Conservation (phyloP, 495 filamentous ascomycete genomes). For the Lasiosphaeris hirsuta region DNA sequence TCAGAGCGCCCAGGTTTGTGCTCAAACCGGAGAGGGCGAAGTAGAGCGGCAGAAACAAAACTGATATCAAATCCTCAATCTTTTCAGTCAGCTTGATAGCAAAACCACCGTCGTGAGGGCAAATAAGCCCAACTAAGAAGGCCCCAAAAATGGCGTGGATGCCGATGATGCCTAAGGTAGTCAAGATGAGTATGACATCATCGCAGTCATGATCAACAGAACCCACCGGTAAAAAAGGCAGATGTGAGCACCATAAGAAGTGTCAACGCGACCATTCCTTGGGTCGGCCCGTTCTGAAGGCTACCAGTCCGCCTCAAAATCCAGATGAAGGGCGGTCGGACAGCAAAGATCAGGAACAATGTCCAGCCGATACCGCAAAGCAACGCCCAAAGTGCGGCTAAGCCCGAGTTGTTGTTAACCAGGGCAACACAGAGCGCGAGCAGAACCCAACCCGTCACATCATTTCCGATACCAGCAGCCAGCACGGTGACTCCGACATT, state of each 20-base stretch:
- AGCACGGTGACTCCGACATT: constrained; percentile 87
- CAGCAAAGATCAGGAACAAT: constrained; percentile 69
- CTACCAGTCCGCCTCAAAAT: constrained; percentile 69
- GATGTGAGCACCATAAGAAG: constrained; percentile 75
- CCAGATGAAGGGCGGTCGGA: constrained; percentile 77
- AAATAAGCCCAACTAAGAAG: constrained; percentile 87
- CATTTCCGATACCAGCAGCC: constrained; percentile 92
- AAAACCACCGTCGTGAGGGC: constrained; percentile 91
- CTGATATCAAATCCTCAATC: constrained; percentile 85
- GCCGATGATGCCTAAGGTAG: constrained; percentile 77
- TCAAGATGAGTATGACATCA: neutral
- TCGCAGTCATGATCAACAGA: neutral
- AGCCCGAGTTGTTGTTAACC: constrained; percentile 80
- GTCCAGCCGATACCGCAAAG: constrained; percentile 72
- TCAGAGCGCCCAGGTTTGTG: constrained; percentile 83
- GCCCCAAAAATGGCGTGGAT: constrained; percentile 82
- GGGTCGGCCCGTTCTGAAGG: constrained; percentile 86
- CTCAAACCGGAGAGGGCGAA: constrained; percentile 89
- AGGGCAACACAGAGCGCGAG: constrained; percentile 91
- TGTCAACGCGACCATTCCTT: constrained; percentile 79
- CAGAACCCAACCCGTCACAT: constrained; percentile 87
- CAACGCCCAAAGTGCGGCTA: constrained; percentile 85
- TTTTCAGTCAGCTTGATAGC: constrained; percentile 94
- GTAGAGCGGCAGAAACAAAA: constrained; percentile 91
- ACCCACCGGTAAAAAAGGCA: constrained; percentile 73